These are phyloP conservation scores for Uromyces viciae-fabae DNA, from an alignment of 1,284 basidiomycete species.

Conservation along the genomic window DNA sequence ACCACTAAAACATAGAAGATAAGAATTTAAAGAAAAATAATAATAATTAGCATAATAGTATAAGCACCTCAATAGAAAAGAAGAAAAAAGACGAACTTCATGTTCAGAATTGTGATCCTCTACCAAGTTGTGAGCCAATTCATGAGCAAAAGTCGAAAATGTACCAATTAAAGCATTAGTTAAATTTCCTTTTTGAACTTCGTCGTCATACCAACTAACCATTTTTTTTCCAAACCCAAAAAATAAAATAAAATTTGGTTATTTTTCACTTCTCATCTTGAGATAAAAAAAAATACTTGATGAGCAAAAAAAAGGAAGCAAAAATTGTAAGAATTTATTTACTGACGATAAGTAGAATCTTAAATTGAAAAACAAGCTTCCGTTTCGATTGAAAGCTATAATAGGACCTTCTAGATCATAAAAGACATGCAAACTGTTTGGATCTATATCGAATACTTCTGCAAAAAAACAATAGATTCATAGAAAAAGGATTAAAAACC, in stretches of 20 bases:
- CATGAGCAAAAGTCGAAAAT: conserved; percentile 43
- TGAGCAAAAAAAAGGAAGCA: not conserved
- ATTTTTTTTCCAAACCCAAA: not conserved
- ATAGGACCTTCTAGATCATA: conserved; percentile 73
- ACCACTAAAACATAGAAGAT: conserved; percentile 26
- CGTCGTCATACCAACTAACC: conserved; percentile 46
- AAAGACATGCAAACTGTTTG: conserved; percentile 76
- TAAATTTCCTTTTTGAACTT: conserved; percentile 41
- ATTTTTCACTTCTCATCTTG: no score
- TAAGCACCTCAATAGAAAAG: not conserved
- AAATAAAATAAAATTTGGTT: not conserved
- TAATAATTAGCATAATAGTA: not conserved
- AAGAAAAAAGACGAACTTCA: conserved; percentile 16
- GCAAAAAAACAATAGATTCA: not conserved
- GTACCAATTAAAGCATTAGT: conserved; percentile 43
- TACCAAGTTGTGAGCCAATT: conserved; percentile 45
- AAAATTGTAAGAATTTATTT: not conserved
- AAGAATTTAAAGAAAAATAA: not conserved
- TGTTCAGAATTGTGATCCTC: conserved; percentile 43
- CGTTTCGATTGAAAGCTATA: conserved; percentile 90
- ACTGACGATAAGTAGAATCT: conserved; percentile 48
- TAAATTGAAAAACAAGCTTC: conserved; percentile 83
- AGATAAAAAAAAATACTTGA: not conserved
- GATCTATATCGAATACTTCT: conserved; percentile 55
- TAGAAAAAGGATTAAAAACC: not conserved